phyloP scores from a whole-genome alignment of 805 yeast species.

The Metschnikowia lochheadii region DNA sequence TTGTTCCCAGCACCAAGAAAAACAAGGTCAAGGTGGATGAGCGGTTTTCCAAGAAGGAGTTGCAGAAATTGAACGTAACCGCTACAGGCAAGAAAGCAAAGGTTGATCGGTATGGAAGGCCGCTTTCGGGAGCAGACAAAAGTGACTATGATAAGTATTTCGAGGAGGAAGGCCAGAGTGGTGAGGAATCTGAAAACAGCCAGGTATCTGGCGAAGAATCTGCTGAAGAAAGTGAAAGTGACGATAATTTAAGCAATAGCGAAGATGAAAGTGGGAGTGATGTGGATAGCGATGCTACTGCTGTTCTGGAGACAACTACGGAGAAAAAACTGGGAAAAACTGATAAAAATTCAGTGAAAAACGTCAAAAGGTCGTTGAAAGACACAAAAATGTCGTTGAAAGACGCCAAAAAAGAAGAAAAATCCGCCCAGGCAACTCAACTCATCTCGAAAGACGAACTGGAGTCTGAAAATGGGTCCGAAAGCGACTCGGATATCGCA shows the following conservation, averaged over 20 bases:
- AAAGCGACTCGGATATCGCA: background rate
- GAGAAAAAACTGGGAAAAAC: background rate
- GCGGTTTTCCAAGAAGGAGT: constrained; percentile 68
- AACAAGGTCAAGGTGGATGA: constrained; percentile 77
- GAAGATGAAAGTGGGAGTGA: background rate
- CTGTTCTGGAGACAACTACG: background rate
- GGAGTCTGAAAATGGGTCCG: background rate
- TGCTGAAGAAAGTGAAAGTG: constrained; percentile 14
- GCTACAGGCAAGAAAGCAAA: constrained; percentile 53
- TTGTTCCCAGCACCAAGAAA: constrained; percentile 63
- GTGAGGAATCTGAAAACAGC: constrained; percentile 15
- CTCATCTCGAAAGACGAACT: background rate
- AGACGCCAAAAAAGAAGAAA: background rate
- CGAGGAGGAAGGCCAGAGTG: constrained; percentile 35
- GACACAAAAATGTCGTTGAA: background rate
- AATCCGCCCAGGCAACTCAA: background rate
- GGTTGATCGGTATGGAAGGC: constrained; percentile 87
- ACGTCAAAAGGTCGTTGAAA: background rate
- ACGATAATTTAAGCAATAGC: background rate
- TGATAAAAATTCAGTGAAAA: background rate
- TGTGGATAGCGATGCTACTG: background rate
- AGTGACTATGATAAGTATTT: constrained; percentile 54
- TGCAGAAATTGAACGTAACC: constrained; percentile 44
- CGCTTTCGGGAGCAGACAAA: constrained; percentile 41
- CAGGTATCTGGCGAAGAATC: background rate